These are phyloP conservation scores for Lodderomyces pseudojiufengensis DNA, from an alignment of 1,139 yeast genomes.

Conservation along the genomic window DNA sequence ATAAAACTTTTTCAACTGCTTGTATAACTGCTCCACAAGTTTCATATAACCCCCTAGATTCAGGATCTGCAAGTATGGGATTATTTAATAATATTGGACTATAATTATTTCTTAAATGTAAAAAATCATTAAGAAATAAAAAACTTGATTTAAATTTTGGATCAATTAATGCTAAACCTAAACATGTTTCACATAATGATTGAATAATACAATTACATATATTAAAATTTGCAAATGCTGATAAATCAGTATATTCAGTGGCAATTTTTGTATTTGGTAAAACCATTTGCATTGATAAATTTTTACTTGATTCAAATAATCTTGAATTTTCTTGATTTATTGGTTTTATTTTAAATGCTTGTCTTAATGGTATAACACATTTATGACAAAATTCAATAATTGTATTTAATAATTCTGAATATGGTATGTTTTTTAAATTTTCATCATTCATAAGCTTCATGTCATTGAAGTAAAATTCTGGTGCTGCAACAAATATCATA, in stretches of 20 bases:
- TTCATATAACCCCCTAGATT: conserved; percentile 13
- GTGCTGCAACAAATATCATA: conserved; percentile 31
- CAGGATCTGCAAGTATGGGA: conserved; percentile 17
- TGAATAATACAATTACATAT: conserved; percentile 33
- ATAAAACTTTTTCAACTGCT: conserved; percentile 43
- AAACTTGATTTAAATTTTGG: conserved; percentile 38
- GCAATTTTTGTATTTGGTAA: conserved; percentile 17
- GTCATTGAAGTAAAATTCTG: conserved; percentile 36
- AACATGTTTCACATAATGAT: conserved; percentile 36
- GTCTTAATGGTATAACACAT: conserved; percentile 29
- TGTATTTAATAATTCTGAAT: conserved; percentile 16
- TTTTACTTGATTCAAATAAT: conserved; percentile 36
- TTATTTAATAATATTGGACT: conserved; percentile 21
- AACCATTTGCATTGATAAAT: conserved; percentile 33
- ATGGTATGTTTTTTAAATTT: conserved; percentile 13
- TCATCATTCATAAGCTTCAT: conserved; percentile 20
- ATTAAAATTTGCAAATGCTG: conserved; percentile 27
- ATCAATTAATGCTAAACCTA: conserved; percentile 33
- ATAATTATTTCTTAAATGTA: conserved; percentile 21
- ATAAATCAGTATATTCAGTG: conserved; percentile 19
- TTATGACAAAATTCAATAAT: conserved; percentile 24
- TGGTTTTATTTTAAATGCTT: conserved; percentile 28
- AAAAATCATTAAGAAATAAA: conserved; percentile 33
- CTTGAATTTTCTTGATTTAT: conserved; percentile 17
- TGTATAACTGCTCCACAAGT: conserved; percentile 21